A percentile compares a stretch with the other conserved stretches of the same genome.
These are phyloP conservation scores for Chaetomium sp. DNA, from an alignment of 2,329 filamentous ascomycete species.

Conservation along the genomic window DNA sequence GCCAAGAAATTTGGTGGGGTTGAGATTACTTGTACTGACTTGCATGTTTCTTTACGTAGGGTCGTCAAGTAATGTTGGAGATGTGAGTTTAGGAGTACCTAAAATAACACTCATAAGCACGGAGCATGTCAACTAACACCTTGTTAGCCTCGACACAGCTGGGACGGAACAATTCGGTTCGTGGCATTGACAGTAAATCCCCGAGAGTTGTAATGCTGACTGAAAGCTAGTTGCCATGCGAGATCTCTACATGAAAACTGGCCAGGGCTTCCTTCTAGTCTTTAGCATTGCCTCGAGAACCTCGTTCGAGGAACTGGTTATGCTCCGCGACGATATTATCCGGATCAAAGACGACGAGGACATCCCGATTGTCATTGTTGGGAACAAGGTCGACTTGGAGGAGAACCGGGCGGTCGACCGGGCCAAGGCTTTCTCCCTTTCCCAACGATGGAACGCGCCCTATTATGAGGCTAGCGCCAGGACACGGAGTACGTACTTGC, in stretches of 20 bases:
- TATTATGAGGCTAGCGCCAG: conserved; percentile 89
- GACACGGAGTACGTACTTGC: conserved; percentile 52
- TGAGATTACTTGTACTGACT: conserved; percentile 25
- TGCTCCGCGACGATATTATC: conserved; percentile 81
- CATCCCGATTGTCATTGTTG: conserved; percentile 82
- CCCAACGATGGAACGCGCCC: conserved; percentile 81
- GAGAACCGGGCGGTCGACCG: conserved; percentile 75
- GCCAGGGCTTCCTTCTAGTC: conserved; percentile 84
- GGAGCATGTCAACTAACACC: conserved; percentile 22
- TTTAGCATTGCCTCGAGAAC: conserved; percentile 85
- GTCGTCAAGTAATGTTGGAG: conserved; percentile 81
- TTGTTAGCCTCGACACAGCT: conserved; percentile 69
- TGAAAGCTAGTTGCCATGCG: conserved; percentile 53
- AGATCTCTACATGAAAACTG: conserved; percentile 88
- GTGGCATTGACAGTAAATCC: not conserved
- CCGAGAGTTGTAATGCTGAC: conserved; percentile 20
- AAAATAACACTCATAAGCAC: conserved; percentile 20
- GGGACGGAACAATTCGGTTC: conserved; percentile 91
- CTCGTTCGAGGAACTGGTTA: conserved; percentile 74
- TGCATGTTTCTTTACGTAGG: conserved; percentile 42
- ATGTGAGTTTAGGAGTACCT: conserved; percentile 53
- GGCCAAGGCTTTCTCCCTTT: conserved; percentile 73
- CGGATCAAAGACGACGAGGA: conserved; percentile 85
- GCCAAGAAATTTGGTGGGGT: not conserved
- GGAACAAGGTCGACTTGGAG: conserved; percentile 86